phyloP scores from a whole-genome alignment of 768 basidiomycete species.

The Calocera viscosa region DNA sequence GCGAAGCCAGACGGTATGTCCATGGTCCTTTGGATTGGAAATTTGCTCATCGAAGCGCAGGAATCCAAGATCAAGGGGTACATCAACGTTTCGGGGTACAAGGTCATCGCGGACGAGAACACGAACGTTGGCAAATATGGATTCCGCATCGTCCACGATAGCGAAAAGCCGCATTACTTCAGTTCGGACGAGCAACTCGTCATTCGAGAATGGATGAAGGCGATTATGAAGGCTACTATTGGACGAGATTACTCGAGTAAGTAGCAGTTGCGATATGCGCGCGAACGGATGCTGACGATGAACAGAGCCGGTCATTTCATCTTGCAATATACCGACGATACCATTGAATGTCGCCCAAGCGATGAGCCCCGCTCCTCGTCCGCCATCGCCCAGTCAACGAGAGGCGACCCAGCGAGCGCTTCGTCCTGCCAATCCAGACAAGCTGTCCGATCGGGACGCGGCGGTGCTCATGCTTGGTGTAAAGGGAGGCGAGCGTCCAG shows the following conservation, averaged over 20 bases:
- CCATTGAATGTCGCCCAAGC: slow-evolving; percentile 88
- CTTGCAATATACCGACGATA: slow-evolving; percentile 93
- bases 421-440: slow-evolving; percentile 71
- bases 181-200: slow-evolving; percentile 75
- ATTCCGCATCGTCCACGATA: slow-evolving; percentile 84
- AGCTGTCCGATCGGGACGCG: slow-evolving; percentile 68
- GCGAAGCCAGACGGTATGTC: slow-evolving; percentile 46
- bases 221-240: slow-evolving; percentile 98
- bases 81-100: slow-evolving; percentile 81
- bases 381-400: slow-evolving; percentile 79
- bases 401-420: slow-evolving; percentile 80
- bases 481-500: slow-evolving; percentile 28
- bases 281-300: slow-evolving; percentile 9
- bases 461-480: slow-evolving; percentile 49
- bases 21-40: slow-evolving; percentile 9
- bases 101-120: slow-evolving; percentile 84
- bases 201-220: slow-evolving; percentile 99
- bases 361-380: slow-evolving; percentile 90
- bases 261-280: slow-evolving; percentile 21
- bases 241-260: slow-evolving; percentile 80
- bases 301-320: slow-evolving; percentile 84
- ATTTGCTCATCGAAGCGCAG: slow-evolving; percentile 28
- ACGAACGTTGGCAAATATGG: slow-evolving; percentile 86
- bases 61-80: slow-evolving; percentile 96
- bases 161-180: slow-evolving; percentile 79